Percentiles rank a stretch among this genome's conserved stretches.
Evolutionary conservation across 352 stramenopile species (phyloP).

Genomic region (Globisporangium rhizosaccharum): DNA sequence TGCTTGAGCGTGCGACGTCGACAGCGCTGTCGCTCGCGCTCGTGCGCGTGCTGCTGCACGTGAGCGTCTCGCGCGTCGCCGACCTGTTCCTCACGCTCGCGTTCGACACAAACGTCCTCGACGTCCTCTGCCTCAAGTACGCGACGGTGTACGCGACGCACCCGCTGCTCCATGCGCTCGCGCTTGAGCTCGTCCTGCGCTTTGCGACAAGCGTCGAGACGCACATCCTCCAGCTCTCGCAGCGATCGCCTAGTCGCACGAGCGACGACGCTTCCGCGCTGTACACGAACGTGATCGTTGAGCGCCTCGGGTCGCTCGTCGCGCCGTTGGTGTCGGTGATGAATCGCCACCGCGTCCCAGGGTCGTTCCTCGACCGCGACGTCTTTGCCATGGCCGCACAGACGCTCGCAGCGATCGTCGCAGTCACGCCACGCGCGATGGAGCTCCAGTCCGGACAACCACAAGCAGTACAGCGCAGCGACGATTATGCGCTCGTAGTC

Average conservation of each 20-base stretch:
- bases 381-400: slow-evolving; percentile 30
- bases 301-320: slow-evolving; percentile 30
- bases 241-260: neutral
- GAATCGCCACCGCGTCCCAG: slow-evolving; percentile 44
- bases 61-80: slow-evolving; percentile 33
- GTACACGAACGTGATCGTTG: slow-evolving; percentile 24
- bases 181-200: slow-evolving; percentile 34
- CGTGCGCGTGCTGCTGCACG: slow-evolving; percentile 37
- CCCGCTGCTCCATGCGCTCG: slow-evolving; percentile 33
- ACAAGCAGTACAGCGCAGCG: slow-evolving; percentile 19
- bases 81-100: slow-evolving; percentile 59
- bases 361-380: slow-evolving; percentile 43
- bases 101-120: slow-evolving; percentile 47
- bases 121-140: slow-evolving; percentile 45
- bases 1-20: slow-evolving; percentile 31
- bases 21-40: slow-evolving; percentile 29
- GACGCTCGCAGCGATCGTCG: slow-evolving; percentile 32
- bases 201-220: slow-evolving; percentile 14
- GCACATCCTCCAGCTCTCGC: neutral
- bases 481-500: slow-evolving; percentile 28
- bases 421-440: slow-evolving; percentile 15
- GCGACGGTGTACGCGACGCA: slow-evolving; percentile 32
- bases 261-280: neutral
- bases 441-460: too few relatives aligned
- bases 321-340: slow-evolving; percentile 41